A percentile compares a stretch with the other conserved stretches of the same genome.
phyloP scores from a whole-genome alignment of 2,329 filamentous ascomycete species.

The Colletotrichum eleusines region DNA sequence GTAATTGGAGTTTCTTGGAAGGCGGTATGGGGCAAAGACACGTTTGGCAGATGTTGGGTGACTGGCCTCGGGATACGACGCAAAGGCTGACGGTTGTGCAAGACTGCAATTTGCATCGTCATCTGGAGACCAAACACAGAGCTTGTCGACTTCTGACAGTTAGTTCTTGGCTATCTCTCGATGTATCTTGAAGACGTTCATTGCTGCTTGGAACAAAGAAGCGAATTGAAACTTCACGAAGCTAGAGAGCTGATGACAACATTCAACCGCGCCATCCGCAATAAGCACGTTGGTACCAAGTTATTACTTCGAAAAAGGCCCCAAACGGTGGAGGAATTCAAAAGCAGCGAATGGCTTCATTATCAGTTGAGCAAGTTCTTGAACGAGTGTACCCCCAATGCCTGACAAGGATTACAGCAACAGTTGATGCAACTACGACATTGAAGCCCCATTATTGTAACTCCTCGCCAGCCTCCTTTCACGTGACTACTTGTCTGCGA shows the following conservation, averaged over 20 bases:
- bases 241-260: no score
- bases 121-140: not conserved
- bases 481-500: no score
- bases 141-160: fast-evolving
- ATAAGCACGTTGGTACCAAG: no score
- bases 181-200: not conserved
- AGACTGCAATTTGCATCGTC: not conserved
- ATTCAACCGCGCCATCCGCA: no score
- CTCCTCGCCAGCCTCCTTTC: no score
- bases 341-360: not conserved
- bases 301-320: not conserved
- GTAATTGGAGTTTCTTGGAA: not conserved
- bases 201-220: no score
- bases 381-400: not conserved
- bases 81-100: not conserved
- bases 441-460: not conserved
- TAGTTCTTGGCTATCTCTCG: not conserved
- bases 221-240: no score
- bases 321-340: not conserved
- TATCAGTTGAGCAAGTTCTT: not conserved
- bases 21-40: not conserved
- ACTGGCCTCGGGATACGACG: not conserved
- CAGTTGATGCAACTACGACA: not conserved
- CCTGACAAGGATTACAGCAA: not conserved
- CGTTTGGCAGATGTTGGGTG: not conserved